Conservation (phyloP, 768 basidiomycete species). For the Pholiota conissans region DNA sequence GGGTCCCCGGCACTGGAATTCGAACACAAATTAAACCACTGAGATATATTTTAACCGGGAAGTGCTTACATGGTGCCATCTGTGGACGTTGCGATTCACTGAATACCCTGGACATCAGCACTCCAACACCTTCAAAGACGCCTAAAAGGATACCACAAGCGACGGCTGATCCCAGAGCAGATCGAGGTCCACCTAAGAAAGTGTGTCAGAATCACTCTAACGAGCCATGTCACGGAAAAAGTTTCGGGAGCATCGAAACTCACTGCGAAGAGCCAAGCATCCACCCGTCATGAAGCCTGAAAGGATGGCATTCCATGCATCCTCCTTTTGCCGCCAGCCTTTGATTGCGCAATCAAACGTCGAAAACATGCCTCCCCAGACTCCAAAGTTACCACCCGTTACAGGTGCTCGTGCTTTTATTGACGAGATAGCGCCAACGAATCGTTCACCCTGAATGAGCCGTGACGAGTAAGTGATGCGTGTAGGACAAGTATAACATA, state of each 20-base stretch:
- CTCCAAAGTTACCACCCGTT: constrained; percentile 94
- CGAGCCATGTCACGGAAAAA: constrained; percentile 1
- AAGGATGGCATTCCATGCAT: constrained; percentile 98
- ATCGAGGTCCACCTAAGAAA: constrained; percentile 81
- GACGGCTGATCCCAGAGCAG: constrained; percentile 89
- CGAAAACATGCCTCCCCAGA: constrained; percentile 98
- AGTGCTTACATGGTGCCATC: constrained; percentile 67
- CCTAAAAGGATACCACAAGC: constrained; percentile 96
- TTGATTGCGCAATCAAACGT: constrained; percentile 99
- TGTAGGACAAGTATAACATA: background rate
- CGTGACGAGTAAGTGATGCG: constrained; percentile 13
- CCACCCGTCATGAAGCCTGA: constrained; percentile 99
- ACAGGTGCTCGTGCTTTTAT: constrained; percentile 99
- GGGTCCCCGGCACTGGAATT: constrained; percentile 60
- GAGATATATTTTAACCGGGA: constrained; percentile 12
- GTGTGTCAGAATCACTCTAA: background rate
- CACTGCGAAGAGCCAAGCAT: constrained; percentile 90
- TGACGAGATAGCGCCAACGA: constrained; percentile 90
- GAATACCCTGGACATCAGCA: constrained; percentile 86
- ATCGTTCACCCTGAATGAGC: constrained; percentile 77
- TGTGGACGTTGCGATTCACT: constrained; percentile 81
- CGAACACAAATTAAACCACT: background rate
- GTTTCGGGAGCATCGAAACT: constrained; percentile 33
- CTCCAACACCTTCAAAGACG: constrained; percentile 94
- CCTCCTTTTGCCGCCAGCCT: constrained; percentile 94